Evolutionary conservation across 352 stramenopile genomes (phyloP), one percentile per base, ranked within the genome.

Genomic region (Plasmopara halstedii): DNA sequence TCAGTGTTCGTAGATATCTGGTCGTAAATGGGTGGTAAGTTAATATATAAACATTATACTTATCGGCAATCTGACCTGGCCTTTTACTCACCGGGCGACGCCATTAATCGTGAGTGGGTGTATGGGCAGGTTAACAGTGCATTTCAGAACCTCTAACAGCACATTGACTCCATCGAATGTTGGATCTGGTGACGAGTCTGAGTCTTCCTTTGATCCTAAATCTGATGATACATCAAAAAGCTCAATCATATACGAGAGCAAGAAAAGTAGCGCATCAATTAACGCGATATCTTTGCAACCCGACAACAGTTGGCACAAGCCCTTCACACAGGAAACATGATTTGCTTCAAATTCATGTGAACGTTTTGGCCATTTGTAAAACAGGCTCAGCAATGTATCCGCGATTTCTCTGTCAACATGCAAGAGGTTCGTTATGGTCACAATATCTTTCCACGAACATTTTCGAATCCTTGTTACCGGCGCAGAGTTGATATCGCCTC

Each of bases 201-300:
- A 27, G 41, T 82, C 67, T 3, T 75, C 58, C 44, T 84, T 70
- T 6, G 70, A 69, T 17, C 79, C 68, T 9, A 70, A 84, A 45
- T 78, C 77, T 1, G 79, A 83, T n/a, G 73, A 86, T 50, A 86
- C 68, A 54, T 93, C 82, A 42, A 90, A 88, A 18, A 93, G 53
- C 50, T 93, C 82, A 37, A 90, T 70, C 51, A 76, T 75, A 40
- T 74, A 79, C 25, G 84, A 76, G 7, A 93, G 57, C 33, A 93
- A 61, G 44, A 73, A 89, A 13, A 90, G 50, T 8, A 88, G 64
- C 8, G 78, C 76, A 40, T 88, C 77, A 22, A 86, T 53, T 22
- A 72, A 51, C 4, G 64, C 76, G n/a, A 88, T 22, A 33, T 90
- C 68, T 3, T 58, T 64, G 14, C 67, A 62, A 19, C 67, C 54